Conservation (phyloP, 2,329 filamentous ascomycete species). For the Sporothrix brunneoviolacea region DNA sequence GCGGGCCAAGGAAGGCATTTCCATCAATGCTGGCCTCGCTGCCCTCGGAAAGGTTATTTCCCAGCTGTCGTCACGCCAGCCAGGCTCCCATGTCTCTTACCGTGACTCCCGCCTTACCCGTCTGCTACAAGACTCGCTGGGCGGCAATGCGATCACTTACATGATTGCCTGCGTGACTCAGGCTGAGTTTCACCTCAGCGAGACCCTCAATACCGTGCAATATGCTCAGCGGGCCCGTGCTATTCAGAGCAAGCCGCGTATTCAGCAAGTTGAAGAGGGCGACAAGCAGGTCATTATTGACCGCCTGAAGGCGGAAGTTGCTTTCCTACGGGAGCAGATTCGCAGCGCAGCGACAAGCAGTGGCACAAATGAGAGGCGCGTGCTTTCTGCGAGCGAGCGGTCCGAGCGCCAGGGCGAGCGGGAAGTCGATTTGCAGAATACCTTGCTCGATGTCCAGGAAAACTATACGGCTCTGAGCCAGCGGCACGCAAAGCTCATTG, state of each 20-base stretch:
- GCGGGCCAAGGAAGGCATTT: slow-evolving; percentile 90
- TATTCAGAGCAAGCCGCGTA: slow-evolving; percentile 95
- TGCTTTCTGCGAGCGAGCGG: slow-evolving; percentile 57
- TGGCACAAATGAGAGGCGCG: slow-evolving; percentile 48
- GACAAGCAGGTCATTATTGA: slow-evolving; percentile 95
- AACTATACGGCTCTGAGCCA: slow-evolving; percentile 88
- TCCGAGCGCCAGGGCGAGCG: slow-evolving; percentile 74
- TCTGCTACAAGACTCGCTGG: slow-evolving; percentile 89
- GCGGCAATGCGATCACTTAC: slow-evolving; percentile 95
- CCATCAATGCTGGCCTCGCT: slow-evolving; percentile 93
- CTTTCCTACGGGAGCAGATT: slow-evolving; percentile 90
- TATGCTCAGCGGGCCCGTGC: slow-evolving; percentile 93
- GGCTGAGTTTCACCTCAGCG: slow-evolving; percentile 92
- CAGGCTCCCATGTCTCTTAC: slow-evolving; percentile 90
- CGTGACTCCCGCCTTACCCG: slow-evolving; percentile 96
- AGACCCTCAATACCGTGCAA: slow-evolving; percentile 94
- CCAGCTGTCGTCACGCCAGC: slow-evolving; percentile 82
- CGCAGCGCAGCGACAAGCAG: slow-evolving; percentile 64
- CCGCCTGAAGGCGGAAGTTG: slow-evolving; percentile 84
- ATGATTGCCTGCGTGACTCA: slow-evolving; percentile 99
- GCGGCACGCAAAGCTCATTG: slow-evolving; percentile 90
- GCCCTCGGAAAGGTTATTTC: slow-evolving; percentile 97
- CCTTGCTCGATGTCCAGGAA: slow-evolving; percentile 86
- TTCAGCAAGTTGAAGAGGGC: slow-evolving; percentile 86
- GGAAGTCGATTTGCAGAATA: slow-evolving; percentile 86